A percentile compares a stretch with the other conserved stretches of the same genome.
Evolutionary conservation across 805 yeast species (phyloP).

Genomic region (Dipodascus geniculatus): DNA sequence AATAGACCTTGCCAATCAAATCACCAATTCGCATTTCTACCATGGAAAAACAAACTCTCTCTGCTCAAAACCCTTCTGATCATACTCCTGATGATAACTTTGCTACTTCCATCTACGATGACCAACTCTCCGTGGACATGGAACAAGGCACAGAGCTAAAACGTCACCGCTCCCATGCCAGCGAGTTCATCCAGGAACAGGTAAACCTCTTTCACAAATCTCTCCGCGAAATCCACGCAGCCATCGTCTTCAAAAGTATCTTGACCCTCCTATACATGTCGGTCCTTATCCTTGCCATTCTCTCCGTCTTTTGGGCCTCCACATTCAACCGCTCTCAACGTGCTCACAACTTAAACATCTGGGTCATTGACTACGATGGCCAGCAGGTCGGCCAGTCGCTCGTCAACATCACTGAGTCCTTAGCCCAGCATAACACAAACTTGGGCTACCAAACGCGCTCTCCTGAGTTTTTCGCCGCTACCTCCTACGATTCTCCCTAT

Average conservation of each 20-base stretch:
- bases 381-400: slow-evolving; percentile 9
- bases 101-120: not conserved
- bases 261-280: not conserved
- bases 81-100: not conserved
- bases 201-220: not conserved
- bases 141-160: not conserved
- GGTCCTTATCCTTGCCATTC: slow-evolving; percentile 22
- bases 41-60: not conserved
- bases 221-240: not conserved
- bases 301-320: slow-evolving; percentile 41
- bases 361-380: slow-evolving; percentile 31
- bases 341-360: slow-evolving; percentile 26
- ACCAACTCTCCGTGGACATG: not conserved
- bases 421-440: slow-evolving; percentile 22
- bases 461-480: not conserved
- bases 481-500: slow-evolving; percentile 24
- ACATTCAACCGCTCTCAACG: slow-evolving; percentile 25
- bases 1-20: no score
- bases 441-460: slow-evolving; percentile 4
- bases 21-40: no score
- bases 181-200: not conserved
- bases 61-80: not conserved
- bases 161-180: not conserved
- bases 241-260: not conserved
- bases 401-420: slow-evolving; percentile 17